These are phyloP conservation scores for Euphorbia lathyris DNA, from an alignment of 345 rosid genomes.

Conservation along the genomic window DNA sequence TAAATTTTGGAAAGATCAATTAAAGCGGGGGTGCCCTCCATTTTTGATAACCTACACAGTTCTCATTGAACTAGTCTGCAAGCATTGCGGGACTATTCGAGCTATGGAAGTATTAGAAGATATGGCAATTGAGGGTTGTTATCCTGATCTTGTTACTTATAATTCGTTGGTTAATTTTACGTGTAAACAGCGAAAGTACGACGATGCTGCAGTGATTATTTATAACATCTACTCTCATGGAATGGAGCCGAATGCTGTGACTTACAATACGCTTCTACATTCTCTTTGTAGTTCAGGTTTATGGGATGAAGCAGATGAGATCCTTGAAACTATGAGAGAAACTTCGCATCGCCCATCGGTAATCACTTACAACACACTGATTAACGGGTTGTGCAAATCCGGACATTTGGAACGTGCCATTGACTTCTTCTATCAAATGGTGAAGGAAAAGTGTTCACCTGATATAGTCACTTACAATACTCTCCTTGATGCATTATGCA, in stretches of 20 bases:
- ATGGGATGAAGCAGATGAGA: conserved; percentile 75
- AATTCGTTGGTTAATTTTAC: conserved; percentile 61
- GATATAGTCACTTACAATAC: conserved; percentile 81
- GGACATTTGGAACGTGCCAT: conserved; percentile 69
- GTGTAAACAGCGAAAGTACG: conserved; percentile 58
- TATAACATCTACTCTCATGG: conserved; percentile 54
- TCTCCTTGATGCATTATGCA: conserved; percentile 60
- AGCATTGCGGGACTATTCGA: conserved; percentile 56
- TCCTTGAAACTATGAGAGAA: conserved; percentile 56
- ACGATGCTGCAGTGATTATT: conserved; percentile 53
- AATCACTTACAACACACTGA: conserved; percentile 78
- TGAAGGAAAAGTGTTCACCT: conserved; percentile 44
- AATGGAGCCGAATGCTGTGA: conserved; percentile 54
- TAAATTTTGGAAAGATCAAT: conserved; percentile 63
- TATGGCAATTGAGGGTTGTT: conserved; percentile 70
- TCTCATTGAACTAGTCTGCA: conserved; percentile 72
- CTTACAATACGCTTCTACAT: conserved; percentile 78
- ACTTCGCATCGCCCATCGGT: conserved; percentile 49
- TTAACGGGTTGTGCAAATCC: conserved; percentile 70
- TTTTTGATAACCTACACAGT: conserved; percentile 60
- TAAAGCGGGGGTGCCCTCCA: conserved; percentile 72
- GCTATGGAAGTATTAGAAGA: conserved; percentile 81
- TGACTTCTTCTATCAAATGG: conserved; percentile 55
- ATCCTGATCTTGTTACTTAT: conserved; percentile 69
- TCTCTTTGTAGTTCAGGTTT: conserved; percentile 53